Evolutionary conservation across 352 stramenopile species (phyloP).

Genomic region (Pseudoperonospora humuli): DNA sequence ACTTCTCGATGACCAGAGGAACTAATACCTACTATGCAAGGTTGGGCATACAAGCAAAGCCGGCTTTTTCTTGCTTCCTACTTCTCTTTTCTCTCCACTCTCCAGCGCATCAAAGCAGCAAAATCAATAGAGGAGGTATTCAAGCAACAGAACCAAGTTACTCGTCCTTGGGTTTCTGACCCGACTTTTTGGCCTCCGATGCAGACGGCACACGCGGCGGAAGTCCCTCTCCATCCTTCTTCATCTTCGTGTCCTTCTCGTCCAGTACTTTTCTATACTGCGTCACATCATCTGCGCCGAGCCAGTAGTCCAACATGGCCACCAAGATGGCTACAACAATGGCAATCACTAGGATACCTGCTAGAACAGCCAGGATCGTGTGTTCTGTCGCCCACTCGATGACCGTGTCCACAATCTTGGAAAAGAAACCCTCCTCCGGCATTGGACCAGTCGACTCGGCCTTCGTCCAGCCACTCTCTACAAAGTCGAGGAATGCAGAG

Average conservation of each 20-base stretch:
- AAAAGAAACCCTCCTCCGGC: constrained; percentile 54
- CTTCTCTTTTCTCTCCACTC: constrained; percentile 20
- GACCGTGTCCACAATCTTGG: constrained; percentile 47
- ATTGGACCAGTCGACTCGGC: constrained; percentile 48
- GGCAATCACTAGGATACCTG: constrained; percentile 46
- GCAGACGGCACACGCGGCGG: constrained; percentile 24
- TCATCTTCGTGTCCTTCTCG: constrained; percentile 20
- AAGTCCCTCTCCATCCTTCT: constrained; percentile 12
- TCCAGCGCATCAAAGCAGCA: constrained; percentile 14
- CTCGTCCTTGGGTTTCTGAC: constrained; percentile 42
- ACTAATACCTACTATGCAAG: no score
- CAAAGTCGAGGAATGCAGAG: constrained; percentile 56
- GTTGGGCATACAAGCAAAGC: no score
- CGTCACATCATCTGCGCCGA: constrained; percentile 54
- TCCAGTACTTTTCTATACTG: constrained; percentile 42
- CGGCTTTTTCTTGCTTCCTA: constrained; percentile 2
- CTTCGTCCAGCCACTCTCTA: constrained; percentile 48
- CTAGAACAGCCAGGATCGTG: constrained; percentile 55
- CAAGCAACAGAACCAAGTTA: constrained; percentile 25
- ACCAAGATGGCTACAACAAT: constrained; percentile 63
- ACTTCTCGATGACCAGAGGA: no score
- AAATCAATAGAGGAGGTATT: constrained; percentile 3
- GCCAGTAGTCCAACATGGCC: constrained; percentile 63
- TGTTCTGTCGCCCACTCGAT: constrained; percentile 67
- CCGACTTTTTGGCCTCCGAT: constrained; percentile 26